Evolutionary conservation across 768 basidiomycete species (phyloP).

Genomic region (Mycena chlorophos): DNA sequence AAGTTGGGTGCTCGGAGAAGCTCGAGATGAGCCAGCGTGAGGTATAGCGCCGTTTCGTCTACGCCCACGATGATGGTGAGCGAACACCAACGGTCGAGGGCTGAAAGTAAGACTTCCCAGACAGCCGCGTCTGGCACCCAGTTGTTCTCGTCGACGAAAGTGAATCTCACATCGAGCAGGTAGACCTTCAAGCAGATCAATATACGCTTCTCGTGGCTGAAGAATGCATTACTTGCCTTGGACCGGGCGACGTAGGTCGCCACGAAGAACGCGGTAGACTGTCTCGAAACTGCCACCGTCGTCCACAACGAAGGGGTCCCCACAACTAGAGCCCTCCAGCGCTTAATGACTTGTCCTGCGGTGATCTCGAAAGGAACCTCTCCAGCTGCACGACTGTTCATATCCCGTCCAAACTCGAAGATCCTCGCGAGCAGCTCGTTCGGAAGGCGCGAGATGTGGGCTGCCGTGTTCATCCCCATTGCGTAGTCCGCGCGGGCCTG

Average conservation of each 20-base stretch:
- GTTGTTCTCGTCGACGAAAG: constrained; percentile 4
- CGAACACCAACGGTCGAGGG: constrained; percentile 13
- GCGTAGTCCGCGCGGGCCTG: constrained; percentile 4
- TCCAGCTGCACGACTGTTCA: constrained; percentile 4
- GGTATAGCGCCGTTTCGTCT: constrained; percentile 6
- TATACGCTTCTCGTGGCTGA: background rate
- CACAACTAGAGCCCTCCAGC: constrained; percentile 22
- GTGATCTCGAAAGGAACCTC: constrained; percentile 17
- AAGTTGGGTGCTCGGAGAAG: constrained; percentile 4
- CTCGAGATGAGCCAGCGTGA: constrained; percentile 16
- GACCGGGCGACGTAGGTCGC: constrained; percentile 9
- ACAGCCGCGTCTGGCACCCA: constrained; percentile 15
- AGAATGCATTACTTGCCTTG: constrained; percentile 8
- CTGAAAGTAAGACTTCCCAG: constrained; percentile 12
- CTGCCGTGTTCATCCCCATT: constrained; percentile 3
- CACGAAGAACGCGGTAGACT: constrained; percentile 1
- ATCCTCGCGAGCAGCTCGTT: constrained; percentile 16
- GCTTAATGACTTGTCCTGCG: constrained; percentile 20
- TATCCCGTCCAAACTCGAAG: constrained; percentile 10
- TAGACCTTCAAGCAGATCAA: background rate
- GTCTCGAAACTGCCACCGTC: constrained; percentile 9
- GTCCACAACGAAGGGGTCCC: constrained; percentile 22
- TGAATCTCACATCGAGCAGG: constrained; percentile 5
- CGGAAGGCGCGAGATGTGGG: constrained; percentile 2
- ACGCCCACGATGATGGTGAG: constrained; percentile 1